phyloP scores from a whole-genome alignment of 2,329 filamentous ascomycete genomes.

The Ceratocystis alfenasii region DNA sequence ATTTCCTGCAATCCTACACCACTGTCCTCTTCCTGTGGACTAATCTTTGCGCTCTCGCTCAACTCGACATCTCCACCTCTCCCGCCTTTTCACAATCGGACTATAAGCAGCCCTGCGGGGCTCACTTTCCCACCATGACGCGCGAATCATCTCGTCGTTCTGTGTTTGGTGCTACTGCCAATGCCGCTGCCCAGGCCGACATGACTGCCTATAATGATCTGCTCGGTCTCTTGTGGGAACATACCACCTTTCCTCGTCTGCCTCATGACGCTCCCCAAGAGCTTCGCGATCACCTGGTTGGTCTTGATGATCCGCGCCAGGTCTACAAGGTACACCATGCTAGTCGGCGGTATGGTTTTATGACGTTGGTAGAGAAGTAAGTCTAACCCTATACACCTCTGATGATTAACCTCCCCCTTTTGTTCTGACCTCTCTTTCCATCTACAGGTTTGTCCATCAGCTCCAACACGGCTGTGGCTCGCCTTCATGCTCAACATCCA shows the following conservation, averaged over 20 bases:
- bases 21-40: too few species aligned
- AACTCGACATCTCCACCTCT: neutral
- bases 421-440: constrained; percentile 19
- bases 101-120: constrained; percentile 6
- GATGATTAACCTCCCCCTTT: constrained; percentile 17
- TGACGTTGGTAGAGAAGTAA: constrained; percentile 56
- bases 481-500: constrained; percentile 56
- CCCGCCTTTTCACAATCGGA: neutral
- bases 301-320: constrained; percentile 49
- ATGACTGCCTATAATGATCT: constrained; percentile 35
- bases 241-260: constrained; percentile 46
- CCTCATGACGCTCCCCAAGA: constrained; percentile 49
- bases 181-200: neutral
- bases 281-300: constrained; percentile 42
- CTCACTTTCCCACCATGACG: constrained; percentile 14
- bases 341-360: constrained; percentile 50
- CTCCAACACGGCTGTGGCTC: constrained; percentile 70
- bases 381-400: constrained; percentile 24
- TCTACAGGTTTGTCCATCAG: constrained; percentile 59
- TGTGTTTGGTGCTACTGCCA: constrained; percentile 8
- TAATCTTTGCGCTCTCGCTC: neutral
- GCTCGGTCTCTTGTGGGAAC: constrained; percentile 48
- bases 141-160: constrained; percentile 19
- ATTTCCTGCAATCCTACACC: too few species aligned
- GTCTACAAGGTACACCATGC: constrained; percentile 51